Percentiles rank a stretch among this genome's conserved stretches.
Evolutionary conservation across 2,329 filamentous ascomycete species (phyloP).

Genomic region (Aureobasidium melanogenum): DNA sequence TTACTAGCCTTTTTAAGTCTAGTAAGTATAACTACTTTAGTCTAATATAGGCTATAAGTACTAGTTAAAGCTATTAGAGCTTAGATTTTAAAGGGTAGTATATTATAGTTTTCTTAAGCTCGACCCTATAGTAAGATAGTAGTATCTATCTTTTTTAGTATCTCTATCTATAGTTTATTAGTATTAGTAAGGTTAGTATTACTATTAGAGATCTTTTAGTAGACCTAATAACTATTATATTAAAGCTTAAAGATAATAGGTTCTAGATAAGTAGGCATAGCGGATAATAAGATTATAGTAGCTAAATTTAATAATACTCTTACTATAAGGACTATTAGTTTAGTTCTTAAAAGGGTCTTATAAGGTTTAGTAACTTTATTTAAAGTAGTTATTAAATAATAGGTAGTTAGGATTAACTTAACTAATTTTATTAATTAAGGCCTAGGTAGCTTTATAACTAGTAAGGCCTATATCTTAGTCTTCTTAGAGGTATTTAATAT

Average conservation of each 20-base stretch:
- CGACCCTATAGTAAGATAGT: neutral
- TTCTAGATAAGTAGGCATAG: neutral
- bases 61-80: neutral
- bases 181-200: neutral
- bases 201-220: neutral
- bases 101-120: neutral
- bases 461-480: neutral
- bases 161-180: neutral
- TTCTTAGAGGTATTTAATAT: neutral
- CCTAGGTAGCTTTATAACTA: neutral
- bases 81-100: neutral
- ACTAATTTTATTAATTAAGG: no score
- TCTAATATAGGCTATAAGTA: neutral
- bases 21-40: neutral
- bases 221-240: neutral
- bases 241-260: neutral
- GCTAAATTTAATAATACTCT: neutral
- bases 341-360: neutral
- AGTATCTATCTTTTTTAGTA: neutral
- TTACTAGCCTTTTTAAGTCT: neutral
- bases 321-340: neutral
- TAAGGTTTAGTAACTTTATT: neutral
- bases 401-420: neutral
- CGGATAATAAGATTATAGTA: neutral
- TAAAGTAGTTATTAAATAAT: neutral